Conservation (phyloP, 2,329 filamentous ascomycete genomes). For the Diaporthe citrichinensis region DNA sequence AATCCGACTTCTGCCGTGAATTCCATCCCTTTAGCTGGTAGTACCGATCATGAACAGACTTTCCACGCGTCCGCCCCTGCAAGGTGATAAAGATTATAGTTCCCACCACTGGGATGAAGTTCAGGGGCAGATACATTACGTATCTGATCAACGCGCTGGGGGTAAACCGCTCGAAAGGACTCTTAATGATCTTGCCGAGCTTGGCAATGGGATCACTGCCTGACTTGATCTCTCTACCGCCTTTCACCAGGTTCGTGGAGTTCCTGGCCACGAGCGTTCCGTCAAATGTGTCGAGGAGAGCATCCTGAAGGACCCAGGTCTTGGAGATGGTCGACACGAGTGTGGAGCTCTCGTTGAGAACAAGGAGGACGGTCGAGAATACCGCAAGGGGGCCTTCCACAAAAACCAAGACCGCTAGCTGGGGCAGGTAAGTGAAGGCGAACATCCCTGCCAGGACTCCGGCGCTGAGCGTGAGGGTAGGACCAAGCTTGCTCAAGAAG, state of each 20-base stretch:
- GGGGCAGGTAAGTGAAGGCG: conserved; percentile 86
- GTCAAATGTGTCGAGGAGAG: conserved; percentile 91
- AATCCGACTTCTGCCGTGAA: conserved; percentile 73
- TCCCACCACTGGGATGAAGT: conserved; percentile 92
- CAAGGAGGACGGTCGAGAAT: conserved; percentile 78
- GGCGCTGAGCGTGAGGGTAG: conserved; percentile 78
- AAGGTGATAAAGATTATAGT: conserved; percentile 84
- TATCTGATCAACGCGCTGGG: conserved; percentile 80
- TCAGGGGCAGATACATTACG: conserved; percentile 88
- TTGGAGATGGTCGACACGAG: conserved; percentile 71
- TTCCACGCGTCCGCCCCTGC: conserved; percentile 72
- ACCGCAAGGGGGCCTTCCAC: conserved; percentile 87
- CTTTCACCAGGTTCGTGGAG: conserved; percentile 74
- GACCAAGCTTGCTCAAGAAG: conserved; percentile 66
- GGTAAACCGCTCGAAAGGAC: conserved; percentile 69
- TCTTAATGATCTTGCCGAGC: conserved; percentile 71
- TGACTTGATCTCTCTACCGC: conserved; percentile 80
- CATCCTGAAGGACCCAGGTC: conserved; percentile 84
- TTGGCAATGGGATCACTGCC: conserved; percentile 70
- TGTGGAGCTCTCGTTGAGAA: conserved; percentile 73
- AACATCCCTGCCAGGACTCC: conserved; percentile 87
- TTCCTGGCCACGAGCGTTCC: conserved; percentile 72
- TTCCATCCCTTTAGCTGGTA: conserved; percentile 93
- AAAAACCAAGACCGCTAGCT: conserved; percentile 85
- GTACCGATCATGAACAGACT: conserved; percentile 73